Base-by-base conservation (phyloP, 176 grass and related monocot species). In the Echinochloa phyllopogon region DNA sequence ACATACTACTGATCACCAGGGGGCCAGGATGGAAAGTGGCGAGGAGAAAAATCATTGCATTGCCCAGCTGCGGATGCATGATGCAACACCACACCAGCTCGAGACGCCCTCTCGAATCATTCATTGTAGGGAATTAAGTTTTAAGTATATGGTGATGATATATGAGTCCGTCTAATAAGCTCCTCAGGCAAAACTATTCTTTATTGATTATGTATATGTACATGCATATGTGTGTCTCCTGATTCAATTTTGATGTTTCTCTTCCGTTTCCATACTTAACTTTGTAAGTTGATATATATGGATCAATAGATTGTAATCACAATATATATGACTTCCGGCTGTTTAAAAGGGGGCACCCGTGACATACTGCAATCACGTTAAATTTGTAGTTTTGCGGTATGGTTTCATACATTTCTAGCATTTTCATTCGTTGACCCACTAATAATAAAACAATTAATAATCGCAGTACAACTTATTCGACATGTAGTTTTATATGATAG, bases 51-150 rank as follows among this genome's bases (percentile, higher is more conserved):
- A 52, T 50, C 69, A 29, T 62, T 80, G 57, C 29, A 33, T 59
- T 60, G 80, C 75, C 51, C 68, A 63, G 75, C 41, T 83, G 56
- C 39, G 44, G 66, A 80, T 64, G 76, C 33, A 77, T 39, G 29
- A 42, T 6, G 67, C 56, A 6, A 40, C 11, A 47, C 14, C 17
- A 59, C 17, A 59, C 71, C 51, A 86, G 59, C 67, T 80, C 61
- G 80, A 86, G 80, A 90, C 1, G 49, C 61, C 81, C 68, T 80
- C 80, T 91, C 85, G 60, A 84, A 84, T 37, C 80, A 55, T 80
- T 37, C 80, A 55, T 80, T 84, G 80, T 91, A 87, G 72, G 43
- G 84, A 76, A 44, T 86, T 77, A 77, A 74, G 29, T 24, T 76
- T 78, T 86, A 55, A 90, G 71, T 66, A 50, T 80, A 18, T 76